Evolutionary conservation across 2,329 filamentous ascomycete species (phyloP).

Genomic region (Claviceps sp.): DNA sequence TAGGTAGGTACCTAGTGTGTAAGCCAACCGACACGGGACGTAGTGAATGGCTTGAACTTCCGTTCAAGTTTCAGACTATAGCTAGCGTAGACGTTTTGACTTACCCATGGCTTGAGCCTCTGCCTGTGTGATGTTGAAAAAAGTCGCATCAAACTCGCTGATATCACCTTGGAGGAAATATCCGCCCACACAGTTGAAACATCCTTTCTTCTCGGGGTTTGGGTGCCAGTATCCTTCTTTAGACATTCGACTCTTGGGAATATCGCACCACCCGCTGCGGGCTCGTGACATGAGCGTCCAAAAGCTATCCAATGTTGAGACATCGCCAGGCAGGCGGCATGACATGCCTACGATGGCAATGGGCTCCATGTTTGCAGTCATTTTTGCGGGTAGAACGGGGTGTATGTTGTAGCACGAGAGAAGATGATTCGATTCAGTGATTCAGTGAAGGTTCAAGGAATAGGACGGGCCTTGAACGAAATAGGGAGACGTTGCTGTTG

Average conservation of each 20-base stretch:
- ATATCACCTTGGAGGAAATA: slow-evolving; percentile 32
- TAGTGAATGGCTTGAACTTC: too few relatives aligned
- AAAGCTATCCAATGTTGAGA: slow-evolving; percentile 27
- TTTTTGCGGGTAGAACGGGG: slow-evolving; percentile 1
- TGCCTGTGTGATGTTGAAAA: slow-evolving; percentile 37
- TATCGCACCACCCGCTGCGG: slow-evolving; percentile 26
- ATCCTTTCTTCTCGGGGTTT: slow-evolving; percentile 27
- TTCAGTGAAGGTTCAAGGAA: background rate
- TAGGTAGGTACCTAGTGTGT: background rate
- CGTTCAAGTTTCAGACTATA: background rate
- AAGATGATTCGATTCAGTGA: background rate
- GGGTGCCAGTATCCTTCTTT: slow-evolving; percentile 28
- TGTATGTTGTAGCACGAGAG: background rate
- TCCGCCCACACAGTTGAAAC: slow-evolving; percentile 21
- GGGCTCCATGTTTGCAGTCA: slow-evolving; percentile 12
- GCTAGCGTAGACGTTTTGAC: background rate
- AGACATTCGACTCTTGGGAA: slow-evolving; percentile 34
- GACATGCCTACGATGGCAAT: slow-evolving; percentile 35
- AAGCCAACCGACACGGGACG: background rate
- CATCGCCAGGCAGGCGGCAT: slow-evolving; percentile 31
- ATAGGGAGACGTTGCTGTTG: too few relatives aligned
- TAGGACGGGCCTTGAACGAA: background rate
- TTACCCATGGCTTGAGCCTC: slow-evolving; percentile 34
- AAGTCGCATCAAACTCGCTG: slow-evolving; percentile 36
- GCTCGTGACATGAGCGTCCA: slow-evolving; percentile 30